Evolutionary conservation across 164 flowering plant species (phyloP).

Genomic region (Macadamia tetraphylla): DNA sequence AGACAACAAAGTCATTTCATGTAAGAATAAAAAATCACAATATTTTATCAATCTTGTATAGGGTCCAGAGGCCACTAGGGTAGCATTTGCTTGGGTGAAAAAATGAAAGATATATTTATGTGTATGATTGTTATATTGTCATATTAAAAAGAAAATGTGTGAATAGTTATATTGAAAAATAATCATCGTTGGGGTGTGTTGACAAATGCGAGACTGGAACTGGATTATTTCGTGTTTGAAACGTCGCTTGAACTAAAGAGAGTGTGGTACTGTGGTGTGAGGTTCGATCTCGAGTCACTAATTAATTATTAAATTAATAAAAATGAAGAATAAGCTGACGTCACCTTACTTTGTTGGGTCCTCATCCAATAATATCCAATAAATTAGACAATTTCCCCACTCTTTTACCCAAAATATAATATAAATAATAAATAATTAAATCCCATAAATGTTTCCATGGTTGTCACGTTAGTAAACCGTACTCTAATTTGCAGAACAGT

Average conservation of each 20-base stretch:
- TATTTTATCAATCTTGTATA: no score
- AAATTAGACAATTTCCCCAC: neutral
- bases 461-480: neutral
- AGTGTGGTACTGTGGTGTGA: neutral
- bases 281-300: constrained; percentile 9
- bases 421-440: neutral
- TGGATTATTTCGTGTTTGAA: constrained; percentile 7
- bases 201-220: no score
- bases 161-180: no score
- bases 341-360: constrained; percentile 8
- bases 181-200: no score
- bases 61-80: no score
- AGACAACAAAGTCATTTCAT: no score
- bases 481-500: constrained; percentile 3
- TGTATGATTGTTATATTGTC: no score
- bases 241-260: constrained; percentile 6
- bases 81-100: no score
- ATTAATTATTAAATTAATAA: no score
- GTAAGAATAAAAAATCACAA: no score
- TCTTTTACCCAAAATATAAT: neutral
- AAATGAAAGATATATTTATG: no score
- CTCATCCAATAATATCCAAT: constrained; percentile 12
- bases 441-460: neutral
- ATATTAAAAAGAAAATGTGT: no score
- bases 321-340: neutral